phyloP scores from a whole-genome alignment of 495 filamentous ascomycete species.

The Aspergillus campestris region DNA sequence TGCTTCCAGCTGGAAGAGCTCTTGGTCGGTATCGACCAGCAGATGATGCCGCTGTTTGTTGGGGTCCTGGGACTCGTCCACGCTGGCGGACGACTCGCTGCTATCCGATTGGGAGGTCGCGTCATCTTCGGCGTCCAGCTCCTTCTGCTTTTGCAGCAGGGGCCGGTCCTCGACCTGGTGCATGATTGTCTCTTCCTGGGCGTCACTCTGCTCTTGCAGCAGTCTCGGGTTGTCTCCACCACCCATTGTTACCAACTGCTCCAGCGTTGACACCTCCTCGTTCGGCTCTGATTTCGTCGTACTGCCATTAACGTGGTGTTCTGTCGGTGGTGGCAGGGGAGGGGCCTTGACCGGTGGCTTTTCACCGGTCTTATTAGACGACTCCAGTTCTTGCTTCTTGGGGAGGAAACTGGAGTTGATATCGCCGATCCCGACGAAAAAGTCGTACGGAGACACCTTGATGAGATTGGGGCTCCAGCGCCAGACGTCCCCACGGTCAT shows the following conservation, averaged over 20 bases:
- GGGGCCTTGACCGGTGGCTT: constrained; percentile 13
- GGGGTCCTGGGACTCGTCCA: constrained; percentile 36
- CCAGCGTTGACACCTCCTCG: constrained; percentile 49
- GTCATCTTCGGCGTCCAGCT: constrained; percentile 77
- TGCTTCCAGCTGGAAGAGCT: constrained; percentile 64
- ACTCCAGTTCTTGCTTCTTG: constrained; percentile 66
- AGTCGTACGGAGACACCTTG: constrained; percentile 91
- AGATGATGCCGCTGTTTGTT: constrained; percentile 62
- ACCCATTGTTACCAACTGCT: constrained; percentile 70
- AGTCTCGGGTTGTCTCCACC: constrained; percentile 62
- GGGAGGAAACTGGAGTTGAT: constrained; percentile 98
- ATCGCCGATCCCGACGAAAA: constrained; percentile 95
- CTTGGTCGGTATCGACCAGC: constrained; percentile 74
- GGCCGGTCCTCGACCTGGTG: constrained; percentile 86
- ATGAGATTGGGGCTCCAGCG: constrained; percentile 87
- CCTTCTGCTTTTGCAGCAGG: constrained; percentile 77
- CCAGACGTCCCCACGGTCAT: constrained; percentile 98
- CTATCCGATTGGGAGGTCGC: constrained; percentile 32
- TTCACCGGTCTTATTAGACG: constrained; percentile 9
- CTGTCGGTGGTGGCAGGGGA: constrained; percentile 12
- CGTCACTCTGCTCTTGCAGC: constrained; percentile 63
- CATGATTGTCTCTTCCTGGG: constrained; percentile 77
- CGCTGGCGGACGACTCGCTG: constrained; percentile 26
- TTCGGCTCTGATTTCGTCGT: constrained; percentile 19
- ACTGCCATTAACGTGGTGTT: constrained; percentile 31